Evolutionary conservation across 2,329 filamentous ascomycete species (phyloP), one percentile per base, ranked within the genome.

Genomic region (Monosporascus sp.): DNA sequence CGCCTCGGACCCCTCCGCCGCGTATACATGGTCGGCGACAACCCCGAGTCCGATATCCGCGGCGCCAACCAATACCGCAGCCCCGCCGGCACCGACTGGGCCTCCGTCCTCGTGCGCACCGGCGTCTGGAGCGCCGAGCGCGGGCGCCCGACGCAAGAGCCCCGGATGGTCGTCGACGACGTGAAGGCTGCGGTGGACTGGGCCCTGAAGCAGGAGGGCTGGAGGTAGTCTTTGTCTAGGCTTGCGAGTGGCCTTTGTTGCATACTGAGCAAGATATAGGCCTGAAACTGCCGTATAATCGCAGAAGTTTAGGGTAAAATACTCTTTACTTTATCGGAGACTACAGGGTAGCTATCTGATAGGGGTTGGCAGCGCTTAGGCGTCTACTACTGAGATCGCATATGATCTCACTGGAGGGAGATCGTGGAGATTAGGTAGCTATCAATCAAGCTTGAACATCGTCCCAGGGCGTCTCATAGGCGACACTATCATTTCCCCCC

Each of bases 11-110:
- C 79, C n/a, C 70, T 96, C 52, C 77, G 78, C 63, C 81, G 79
- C 44, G 91, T 97, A 11, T 97, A 96, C 72, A 97, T 97, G 93
- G 82, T 97, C 43, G 94, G 94, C 6, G 89, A 93, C 65, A 93
- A 93, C 64, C 88, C 89, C 5, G 90, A 90, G 66, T 94, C 88
- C 61, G 94, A 99, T 68, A 96, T 99, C 60, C 77, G 83, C 5
- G 94, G 94, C 6, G 92, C 90, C 20, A 96, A 96, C 67, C 79
- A 81, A 46, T 96, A 88, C 65, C 65, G 74, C 45, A 89, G 87
- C 57, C 74, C 78, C 4, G 72, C 79, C 53, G 86, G 86, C 8
- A 88, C 84, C n/a, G 76, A 84, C 54, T 96, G 92, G 91, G 74
- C 78, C 41, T 88, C 87, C 44, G 80, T 95, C 18, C 73, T 96